Conservation (phyloP, 768 basidiomycete species). For the Panaeolus cyanescens region DNA sequence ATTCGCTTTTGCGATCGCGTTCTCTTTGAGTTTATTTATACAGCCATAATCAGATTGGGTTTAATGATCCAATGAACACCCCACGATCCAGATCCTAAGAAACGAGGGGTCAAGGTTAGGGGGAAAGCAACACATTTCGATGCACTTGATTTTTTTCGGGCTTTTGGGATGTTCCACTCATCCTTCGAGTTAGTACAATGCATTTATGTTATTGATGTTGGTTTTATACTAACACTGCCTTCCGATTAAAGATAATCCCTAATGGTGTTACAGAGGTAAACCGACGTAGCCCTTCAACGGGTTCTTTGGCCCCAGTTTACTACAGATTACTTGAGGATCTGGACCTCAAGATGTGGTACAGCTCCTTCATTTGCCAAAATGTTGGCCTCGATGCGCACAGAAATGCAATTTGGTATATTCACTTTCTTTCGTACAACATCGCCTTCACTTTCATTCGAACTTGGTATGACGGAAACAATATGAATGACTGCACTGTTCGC, state of each 20-base stretch:
- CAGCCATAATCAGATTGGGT: background rate
- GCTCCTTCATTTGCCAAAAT: too few relatives aligned
- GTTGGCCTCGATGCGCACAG: too few relatives aligned
- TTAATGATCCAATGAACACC: background rate
- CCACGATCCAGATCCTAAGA: background rate
- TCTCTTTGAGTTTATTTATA: conserved; percentile 2
- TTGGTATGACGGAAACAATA: background rate
- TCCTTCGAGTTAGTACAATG: background rate
- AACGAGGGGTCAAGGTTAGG: background rate
- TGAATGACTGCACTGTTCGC: background rate
- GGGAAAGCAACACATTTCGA: background rate
- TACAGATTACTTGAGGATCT: too few relatives aligned
- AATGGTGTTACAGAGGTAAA: background rate
- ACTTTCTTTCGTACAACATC: background rate
- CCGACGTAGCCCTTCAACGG: too few relatives aligned
- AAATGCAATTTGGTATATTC: background rate
- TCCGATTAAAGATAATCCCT: background rate
- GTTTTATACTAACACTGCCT: background rate
- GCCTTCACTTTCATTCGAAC: background rate
- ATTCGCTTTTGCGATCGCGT: background rate
- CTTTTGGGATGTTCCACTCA: background rate
- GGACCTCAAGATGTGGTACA: too few relatives aligned
- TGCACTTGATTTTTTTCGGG: background rate
- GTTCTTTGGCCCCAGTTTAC: too few relatives aligned
- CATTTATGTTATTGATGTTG: background rate